Evolutionary conservation across 1,284 basidiomycete species (phyloP), one percentile per base, ranked within the genome.

Genomic region (Mycena sp.): DNA sequence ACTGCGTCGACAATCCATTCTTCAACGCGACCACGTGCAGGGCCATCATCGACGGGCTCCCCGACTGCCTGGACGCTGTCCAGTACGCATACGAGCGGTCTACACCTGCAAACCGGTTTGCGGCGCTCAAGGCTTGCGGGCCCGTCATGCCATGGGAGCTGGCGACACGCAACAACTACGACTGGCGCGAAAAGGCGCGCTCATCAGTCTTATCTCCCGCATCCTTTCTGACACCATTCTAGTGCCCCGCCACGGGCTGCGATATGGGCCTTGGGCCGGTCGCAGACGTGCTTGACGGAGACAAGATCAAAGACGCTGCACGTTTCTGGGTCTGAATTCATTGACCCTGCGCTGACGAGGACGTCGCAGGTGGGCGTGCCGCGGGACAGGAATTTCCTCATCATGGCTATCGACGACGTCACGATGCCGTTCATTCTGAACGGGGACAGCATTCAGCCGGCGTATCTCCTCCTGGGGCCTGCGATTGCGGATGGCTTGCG

Each of bases 81-180:
- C 50, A 52, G 25, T 52, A 52, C 16, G 50, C 50, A 12, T 52
- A 52, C 37, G 37, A 52, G 25, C 50, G 40, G 50, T 40, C 50
- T n/a, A 52, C 50, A 26, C 50, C 50, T 3, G 17, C 16, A 11
- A 52, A 52, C n/a, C 50, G 50, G 9, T 52, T 16, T 52, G 35
- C 50, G 21, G 37, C 35, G 14, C 14, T 52, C 50, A 37, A 28
- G 12, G 50, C 5, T 3, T 52, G 50, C 37, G 12, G 3, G 6
- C 6, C 2, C 16, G 50, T 52, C 2, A 25, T 17, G 3, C 50
- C 50, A 10, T 52, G 50, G 50, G 50, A 52, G 50, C 16, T 40
- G 16, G 35, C 50, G 11, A 52, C 50, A 17, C 50, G 50, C 25
- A 28, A 52, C 19, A 28, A 17, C 19, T 52, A 52, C 28, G 50